Conservation (phyloP, 2,329 filamentous ascomycete genomes). For the Bipolaris gigantea region DNA sequence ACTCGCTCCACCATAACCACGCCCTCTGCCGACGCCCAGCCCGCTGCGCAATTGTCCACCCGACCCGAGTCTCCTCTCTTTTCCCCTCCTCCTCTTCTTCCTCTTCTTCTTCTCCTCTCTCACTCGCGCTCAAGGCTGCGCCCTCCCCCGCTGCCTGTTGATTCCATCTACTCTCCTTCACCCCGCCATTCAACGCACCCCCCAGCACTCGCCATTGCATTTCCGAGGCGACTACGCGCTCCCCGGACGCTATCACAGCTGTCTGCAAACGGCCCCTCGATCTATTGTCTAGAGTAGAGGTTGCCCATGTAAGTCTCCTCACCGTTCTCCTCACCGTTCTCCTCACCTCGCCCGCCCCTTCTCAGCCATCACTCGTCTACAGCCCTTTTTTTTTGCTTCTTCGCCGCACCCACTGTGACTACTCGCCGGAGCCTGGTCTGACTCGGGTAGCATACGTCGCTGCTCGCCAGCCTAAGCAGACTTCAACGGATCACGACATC, state of each 20-base stretch:
- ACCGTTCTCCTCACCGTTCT: too few relatives aligned
- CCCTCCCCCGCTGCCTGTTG: conserved; percentile 13
- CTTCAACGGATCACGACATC: conserved; percentile 12
- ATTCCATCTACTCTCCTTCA: conserved; percentile 14
- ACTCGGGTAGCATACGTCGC: conserved; percentile 2
- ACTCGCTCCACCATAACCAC: background rate
- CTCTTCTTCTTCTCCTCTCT: too few relatives aligned
- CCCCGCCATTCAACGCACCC: conserved; percentile 38
- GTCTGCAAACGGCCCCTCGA: conserved; percentile 6
- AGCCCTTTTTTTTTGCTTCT: background rate
- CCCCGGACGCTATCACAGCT: conserved; percentile 13
- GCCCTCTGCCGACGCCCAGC: conserved; percentile 9
- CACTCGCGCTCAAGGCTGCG: background rate
- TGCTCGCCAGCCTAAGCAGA: conserved; percentile 1
- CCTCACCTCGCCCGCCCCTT: background rate
- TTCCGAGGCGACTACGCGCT: conserved; percentile 13
- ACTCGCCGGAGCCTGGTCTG: background rate
- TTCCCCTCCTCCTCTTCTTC: background rate
- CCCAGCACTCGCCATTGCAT: conserved; percentile 11
- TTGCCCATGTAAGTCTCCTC: conserved; percentile 29
- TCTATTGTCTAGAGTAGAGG: conserved; percentile 24
- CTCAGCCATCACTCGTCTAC: background rate
- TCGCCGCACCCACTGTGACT: background rate
- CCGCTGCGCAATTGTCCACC: background rate
- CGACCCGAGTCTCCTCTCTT: background rate